These are phyloP conservation scores for Plasmodium vivax DNA, from an alignment of 169 alveolate genomes.

Conservation along the genomic window DNA sequence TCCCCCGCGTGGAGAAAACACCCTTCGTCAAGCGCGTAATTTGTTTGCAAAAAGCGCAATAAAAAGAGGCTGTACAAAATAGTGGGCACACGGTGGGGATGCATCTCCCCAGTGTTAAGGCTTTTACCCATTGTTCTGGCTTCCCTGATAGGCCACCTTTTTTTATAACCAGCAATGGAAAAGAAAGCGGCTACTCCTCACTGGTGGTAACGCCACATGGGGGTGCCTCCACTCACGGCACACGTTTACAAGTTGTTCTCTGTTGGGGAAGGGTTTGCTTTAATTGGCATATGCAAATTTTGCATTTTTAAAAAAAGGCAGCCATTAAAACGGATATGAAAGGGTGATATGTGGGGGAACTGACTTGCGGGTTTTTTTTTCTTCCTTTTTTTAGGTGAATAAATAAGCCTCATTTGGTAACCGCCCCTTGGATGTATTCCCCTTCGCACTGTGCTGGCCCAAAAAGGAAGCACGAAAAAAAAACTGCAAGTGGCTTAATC, in stretches of 20 bases:
- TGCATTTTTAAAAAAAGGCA: background rate
- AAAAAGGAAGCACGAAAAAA: background rate
- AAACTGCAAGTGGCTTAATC: background rate
- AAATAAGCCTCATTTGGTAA: background rate
- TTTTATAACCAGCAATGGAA: background rate
- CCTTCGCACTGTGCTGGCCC: background rate
- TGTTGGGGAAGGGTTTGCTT: background rate
- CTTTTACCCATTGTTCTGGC: background rate
- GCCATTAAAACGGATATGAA: background rate
- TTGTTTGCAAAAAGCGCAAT: background rate
- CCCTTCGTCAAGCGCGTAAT: background rate
- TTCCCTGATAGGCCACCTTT: background rate
- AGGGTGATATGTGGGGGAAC: background rate
- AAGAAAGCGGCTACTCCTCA: background rate
- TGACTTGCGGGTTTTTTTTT: background rate
- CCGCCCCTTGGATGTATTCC: background rate
- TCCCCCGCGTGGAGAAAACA: background rate
- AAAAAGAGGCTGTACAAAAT: background rate
- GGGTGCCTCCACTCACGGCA: background rate
- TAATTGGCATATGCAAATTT: background rate
- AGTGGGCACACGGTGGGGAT: background rate
- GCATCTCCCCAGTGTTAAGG: background rate
- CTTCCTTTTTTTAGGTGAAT: background rate
- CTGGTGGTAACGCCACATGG: background rate
- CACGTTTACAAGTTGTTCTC: background rate